Conservation (phyloP, 2,329 filamentous ascomycete species). For the Sordariomycetes sp. region DNA sequence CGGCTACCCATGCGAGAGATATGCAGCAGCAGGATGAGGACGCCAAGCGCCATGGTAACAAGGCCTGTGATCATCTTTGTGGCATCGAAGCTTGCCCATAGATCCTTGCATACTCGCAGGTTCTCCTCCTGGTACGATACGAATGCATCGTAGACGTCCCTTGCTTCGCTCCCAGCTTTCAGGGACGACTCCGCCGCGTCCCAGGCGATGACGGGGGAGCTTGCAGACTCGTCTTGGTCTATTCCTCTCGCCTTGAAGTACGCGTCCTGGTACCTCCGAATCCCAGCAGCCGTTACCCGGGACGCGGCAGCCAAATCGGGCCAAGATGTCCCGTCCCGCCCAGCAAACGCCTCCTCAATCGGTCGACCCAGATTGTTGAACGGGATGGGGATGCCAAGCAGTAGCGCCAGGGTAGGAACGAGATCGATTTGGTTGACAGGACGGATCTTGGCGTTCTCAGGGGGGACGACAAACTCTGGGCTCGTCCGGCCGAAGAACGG, state of each 20-base stretch:
- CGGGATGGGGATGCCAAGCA: slow-evolving; percentile 85
- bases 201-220: slow-evolving; percentile 28
- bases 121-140: slow-evolving; percentile 68
- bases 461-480: slow-evolving; percentile 45
- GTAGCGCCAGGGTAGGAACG: slow-evolving; percentile 79
- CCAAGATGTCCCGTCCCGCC: slow-evolving; percentile 58
- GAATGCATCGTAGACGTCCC: slow-evolving; percentile 46
- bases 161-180: slow-evolving; percentile 15
- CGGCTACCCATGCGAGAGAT: slow-evolving; percentile 28
- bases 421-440: slow-evolving; percentile 83
- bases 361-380: slow-evolving; percentile 92
- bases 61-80: slow-evolving; percentile 78
- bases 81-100: slow-evolving; percentile 92
- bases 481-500: slow-evolving; percentile 71
- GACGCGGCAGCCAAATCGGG: slow-evolving; percentile 68
- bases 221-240: slow-evolving; percentile 41
- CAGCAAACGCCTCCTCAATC: slow-evolving; percentile 87
- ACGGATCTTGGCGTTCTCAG: slow-evolving; percentile 64
- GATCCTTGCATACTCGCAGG: slow-evolving; percentile 63
- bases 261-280: slow-evolving; percentile 76
- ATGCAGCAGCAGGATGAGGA: slow-evolving; percentile 64
- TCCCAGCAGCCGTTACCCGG: slow-evolving; percentile 70
- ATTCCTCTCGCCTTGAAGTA: slow-evolving; percentile 68
- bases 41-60: slow-evolving; percentile 53
- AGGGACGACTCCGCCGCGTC: slow-evolving; percentile 28